A percentile compares a stretch with the other conserved stretches of the same genome.
Conservation (phyloP, 805 yeast genomes). For the Lipomyces sp. region DNA sequence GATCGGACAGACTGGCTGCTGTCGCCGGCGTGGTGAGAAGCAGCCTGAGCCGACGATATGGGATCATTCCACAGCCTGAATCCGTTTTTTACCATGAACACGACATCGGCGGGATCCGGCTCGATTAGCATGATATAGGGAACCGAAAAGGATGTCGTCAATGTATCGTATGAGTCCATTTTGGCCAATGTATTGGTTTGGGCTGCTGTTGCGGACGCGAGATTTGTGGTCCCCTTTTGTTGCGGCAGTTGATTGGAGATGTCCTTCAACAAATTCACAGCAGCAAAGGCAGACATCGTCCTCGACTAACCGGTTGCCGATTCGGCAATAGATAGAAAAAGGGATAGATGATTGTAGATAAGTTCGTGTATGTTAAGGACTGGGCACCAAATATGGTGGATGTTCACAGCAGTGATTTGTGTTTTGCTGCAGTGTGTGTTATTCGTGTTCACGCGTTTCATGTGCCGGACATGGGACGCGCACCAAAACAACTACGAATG, state of each 20-base stretch:
- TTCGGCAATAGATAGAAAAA: background rate
- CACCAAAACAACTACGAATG: no score
- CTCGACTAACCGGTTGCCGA: background rate
- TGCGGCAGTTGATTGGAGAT: background rate
- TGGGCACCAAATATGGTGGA: no score
- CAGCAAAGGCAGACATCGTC: background rate
- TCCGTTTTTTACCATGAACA: slow-evolving; percentile 31
- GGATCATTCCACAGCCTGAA: slow-evolving; percentile 37
- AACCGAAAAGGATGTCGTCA: slow-evolving; percentile 33
- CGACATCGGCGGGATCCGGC: slow-evolving; percentile 29
- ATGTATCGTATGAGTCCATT: slow-evolving; percentile 21
- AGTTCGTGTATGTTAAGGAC: background rate
- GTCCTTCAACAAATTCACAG: background rate
- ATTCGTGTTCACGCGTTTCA: background rate
- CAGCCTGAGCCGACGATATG: background rate
- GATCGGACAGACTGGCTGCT: slow-evolving; percentile 5
- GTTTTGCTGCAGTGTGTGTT: background rate
- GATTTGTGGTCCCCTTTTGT: background rate
- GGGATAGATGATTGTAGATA: background rate
- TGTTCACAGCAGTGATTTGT: no score
- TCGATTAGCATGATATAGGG: slow-evolving; percentile 35
- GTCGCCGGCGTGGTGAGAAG: background rate
- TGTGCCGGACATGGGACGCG: no score
- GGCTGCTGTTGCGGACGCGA: background rate
- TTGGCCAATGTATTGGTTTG: background rate